Evolutionary conservation across 306 rosid species (phyloP).

Genomic region (Quercus aquifolioides): DNA sequence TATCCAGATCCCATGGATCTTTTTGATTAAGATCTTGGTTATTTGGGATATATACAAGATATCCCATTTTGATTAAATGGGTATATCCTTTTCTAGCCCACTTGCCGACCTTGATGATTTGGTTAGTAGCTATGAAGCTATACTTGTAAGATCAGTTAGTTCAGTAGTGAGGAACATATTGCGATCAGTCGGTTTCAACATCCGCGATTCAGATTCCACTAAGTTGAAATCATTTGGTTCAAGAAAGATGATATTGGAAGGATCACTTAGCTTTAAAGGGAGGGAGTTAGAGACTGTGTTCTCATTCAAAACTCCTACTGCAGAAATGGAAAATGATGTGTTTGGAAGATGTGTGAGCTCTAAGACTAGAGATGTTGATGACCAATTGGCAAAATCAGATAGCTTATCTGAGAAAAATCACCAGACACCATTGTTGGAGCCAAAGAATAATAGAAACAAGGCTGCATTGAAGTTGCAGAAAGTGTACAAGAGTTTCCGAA

Average conservation of each 20-base stretch:
- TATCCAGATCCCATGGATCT: constrained; percentile 15
- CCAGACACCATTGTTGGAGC: constrained; percentile 17
- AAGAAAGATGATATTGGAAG: constrained; percentile 37
- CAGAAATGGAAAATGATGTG: constrained; percentile 34
- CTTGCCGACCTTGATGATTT: constrained; percentile 32
- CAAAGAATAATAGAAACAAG: constrained; percentile 21
- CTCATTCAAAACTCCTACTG: constrained; percentile 35
- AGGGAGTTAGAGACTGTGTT: constrained; percentile 34
- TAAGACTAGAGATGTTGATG: constrained; percentile 18
- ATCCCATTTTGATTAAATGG: constrained; percentile 25
- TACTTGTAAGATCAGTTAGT: constrained; percentile 30
- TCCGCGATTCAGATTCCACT: constrained; percentile 25
- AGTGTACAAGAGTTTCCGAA: constrained; percentile 88
- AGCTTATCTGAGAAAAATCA: constrained; percentile 26
- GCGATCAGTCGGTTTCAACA: constrained; percentile 30
- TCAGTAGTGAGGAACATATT: constrained; percentile 27
- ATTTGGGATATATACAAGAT: constrained; percentile 8
- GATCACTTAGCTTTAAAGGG: constrained; percentile 38
- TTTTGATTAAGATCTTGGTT: constrained; percentile 20
- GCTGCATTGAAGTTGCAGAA: constrained; percentile 87
- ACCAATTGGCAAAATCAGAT: constrained; percentile 25
- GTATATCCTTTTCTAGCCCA: constrained; percentile 25
- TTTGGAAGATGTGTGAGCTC: constrained; percentile 30
- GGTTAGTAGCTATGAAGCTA: constrained; percentile 33
- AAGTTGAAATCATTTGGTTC: constrained; percentile 17